Evolutionary conservation across 192 early-diverging fungal genomes (phyloP), one percentile per base, ranked within the genome.

Genomic region (Coemansia sp.): DNA sequence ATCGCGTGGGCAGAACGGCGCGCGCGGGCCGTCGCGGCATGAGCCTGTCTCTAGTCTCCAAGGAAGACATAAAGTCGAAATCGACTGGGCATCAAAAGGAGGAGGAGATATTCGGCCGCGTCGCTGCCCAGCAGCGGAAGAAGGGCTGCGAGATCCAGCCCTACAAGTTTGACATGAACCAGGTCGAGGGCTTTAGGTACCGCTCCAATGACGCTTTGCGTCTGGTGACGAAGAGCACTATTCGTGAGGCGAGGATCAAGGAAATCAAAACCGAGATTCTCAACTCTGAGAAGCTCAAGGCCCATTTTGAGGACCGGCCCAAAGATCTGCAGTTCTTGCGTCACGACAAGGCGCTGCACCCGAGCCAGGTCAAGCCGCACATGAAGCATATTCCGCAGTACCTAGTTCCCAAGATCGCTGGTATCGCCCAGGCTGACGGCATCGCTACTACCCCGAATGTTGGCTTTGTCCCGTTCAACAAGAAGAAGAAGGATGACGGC

Each of bases 291-390:
- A 97, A 95, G 79, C 88, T 99, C 57, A 94, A 95, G 86, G 86
- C 95, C 2, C 95, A 99, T 84, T 99, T 99, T 82, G 96, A 97
- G 79, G 94, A 97, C 75, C 96, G 96, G 66, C 96, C 97, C 36
- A 88, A 89, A 36, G 97, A 99, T 85, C 75, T 98, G 54, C 91
- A 93, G 38, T 94, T 93, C 40, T 75, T 99, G 66, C 92, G 94
- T 10, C 96, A 97, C 80, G 97, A 99, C 78, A 89, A 90, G 74
- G 89, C 92, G 6, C 77, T 98, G 16, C 94, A 96, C 49, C 93
- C 93, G 11, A 88, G 90, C 2, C 82, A 90, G 52, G 89, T 96
- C 4, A 93, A 93, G 76, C 82, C 86, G 16, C 96, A 99, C 70
- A 89, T 99, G 90, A 94, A 93, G 84, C 92, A 96, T 71, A 89